Percentiles rank a stretch among this genome's conserved stretches.
Evolutionary conservation across 352 stramenopile species (phyloP).

Genomic region (Phytophthora agathidicida): DNA sequence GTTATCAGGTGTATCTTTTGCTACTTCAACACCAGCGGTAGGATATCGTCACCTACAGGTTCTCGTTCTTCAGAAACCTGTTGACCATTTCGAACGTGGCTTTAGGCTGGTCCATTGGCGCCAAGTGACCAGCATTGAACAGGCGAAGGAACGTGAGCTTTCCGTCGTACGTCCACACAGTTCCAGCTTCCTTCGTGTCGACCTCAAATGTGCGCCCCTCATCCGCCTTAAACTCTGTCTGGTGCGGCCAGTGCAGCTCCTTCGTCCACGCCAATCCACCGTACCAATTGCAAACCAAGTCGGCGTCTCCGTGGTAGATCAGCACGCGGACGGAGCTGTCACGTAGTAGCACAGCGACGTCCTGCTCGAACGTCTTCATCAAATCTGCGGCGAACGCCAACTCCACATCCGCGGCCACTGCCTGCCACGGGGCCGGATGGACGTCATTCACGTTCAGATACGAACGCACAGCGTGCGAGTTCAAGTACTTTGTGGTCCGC

Average conservation of each 20-base stretch:
- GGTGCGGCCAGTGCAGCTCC: slow-evolving; percentile 90
- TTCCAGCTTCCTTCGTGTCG: slow-evolving; percentile 10
- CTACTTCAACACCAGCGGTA: slow-evolving; percentile 10
- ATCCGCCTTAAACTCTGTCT: slow-evolving; percentile 77
- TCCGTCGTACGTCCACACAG: slow-evolving; percentile 20
- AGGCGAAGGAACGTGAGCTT: slow-evolving; percentile 56
- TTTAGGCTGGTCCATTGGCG: slow-evolving; percentile 52
- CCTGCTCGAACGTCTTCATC: slow-evolving; percentile 92
- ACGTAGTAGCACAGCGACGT: slow-evolving; percentile 87
- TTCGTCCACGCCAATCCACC: slow-evolving; percentile 94
- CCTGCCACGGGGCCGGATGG: slow-evolving; percentile 65
- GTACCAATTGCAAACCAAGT: slow-evolving; percentile 97
- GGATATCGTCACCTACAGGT: slow-evolving; percentile 1
- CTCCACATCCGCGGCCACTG: slow-evolving; percentile 14
- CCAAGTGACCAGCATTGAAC: slow-evolving; percentile 60
- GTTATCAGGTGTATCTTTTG: slow-evolving; percentile 20
- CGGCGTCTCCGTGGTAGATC: slow-evolving; percentile 96
- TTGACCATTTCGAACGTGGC: slow-evolving; percentile 62
- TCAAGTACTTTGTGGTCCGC: slow-evolving; percentile 52
- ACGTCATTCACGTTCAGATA: slow-evolving; percentile 35
- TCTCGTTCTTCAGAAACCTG: slow-evolving; percentile 50
- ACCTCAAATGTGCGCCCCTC: slow-evolving; percentile 23
- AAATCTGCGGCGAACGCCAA: slow-evolving; percentile 66
- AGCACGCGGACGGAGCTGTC: slow-evolving; percentile 70
- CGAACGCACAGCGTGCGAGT: slow-evolving; percentile 46